phyloP scores from a whole-genome alignment of 208 protist genomes.

The Dictyostelium gargantuum region DNA sequence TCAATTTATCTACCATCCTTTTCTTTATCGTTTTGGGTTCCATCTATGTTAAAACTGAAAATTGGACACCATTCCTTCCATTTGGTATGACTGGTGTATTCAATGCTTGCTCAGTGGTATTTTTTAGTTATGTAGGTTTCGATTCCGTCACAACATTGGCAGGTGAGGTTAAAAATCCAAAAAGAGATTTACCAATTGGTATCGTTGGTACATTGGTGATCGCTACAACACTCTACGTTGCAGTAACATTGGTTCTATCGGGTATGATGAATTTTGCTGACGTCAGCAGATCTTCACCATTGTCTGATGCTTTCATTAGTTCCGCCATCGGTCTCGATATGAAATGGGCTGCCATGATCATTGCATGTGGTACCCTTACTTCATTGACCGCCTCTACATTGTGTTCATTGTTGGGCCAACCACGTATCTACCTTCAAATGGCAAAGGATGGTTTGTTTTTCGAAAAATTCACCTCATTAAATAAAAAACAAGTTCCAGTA shows the following conservation, averaged over 20 bases:
- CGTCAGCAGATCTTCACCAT: slow-evolving; percentile 36
- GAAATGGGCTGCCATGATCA: slow-evolving; percentile 50
- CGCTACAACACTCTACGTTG: slow-evolving; percentile 69
- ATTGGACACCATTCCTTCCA: slow-evolving; percentile 72
- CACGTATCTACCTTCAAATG: slow-evolving; percentile 76
- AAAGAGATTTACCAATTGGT: slow-evolving; percentile 73
- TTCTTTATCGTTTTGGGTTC: slow-evolving; percentile 73
- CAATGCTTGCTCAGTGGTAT: slow-evolving; percentile 56
- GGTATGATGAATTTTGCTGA: slow-evolving; percentile 61
- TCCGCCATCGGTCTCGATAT: neutral
- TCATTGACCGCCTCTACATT: slow-evolving; percentile 72
- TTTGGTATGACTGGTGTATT: slow-evolving; percentile 65
- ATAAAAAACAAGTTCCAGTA: slow-evolving; percentile 63
- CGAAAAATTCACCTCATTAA: slow-evolving; percentile 25
- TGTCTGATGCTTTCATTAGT: slow-evolving; percentile 56
- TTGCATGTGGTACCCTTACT: slow-evolving; percentile 55
- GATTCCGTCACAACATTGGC: slow-evolving; percentile 75
- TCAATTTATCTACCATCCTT: slow-evolving; percentile 72
- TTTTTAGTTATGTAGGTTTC: slow-evolving; percentile 79
- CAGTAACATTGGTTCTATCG: slow-evolving; percentile 59
- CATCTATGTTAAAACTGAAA: slow-evolving; percentile 38
- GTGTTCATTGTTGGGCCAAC: slow-evolving; percentile 72
- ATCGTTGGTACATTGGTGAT: slow-evolving; percentile 72
- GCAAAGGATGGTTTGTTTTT: slow-evolving; percentile 75
- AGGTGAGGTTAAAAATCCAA: slow-evolving; percentile 70